phyloP scores from a whole-genome alignment of 169 alveolate species.

The Besnoitia besnoiti region DNA sequence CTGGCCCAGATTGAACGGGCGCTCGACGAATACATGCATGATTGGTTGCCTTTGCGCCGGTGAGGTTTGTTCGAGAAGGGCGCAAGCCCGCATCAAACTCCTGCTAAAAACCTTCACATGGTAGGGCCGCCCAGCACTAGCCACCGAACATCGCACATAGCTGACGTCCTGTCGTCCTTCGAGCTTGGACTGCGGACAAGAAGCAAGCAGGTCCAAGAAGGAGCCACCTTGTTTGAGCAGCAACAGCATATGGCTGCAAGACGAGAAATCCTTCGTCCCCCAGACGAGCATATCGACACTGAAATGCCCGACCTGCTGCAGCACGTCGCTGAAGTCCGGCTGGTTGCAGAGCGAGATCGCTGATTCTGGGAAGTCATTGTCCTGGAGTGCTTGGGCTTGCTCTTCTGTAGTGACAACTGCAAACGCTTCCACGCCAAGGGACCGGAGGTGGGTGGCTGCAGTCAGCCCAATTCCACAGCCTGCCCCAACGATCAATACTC shows the following conservation, averaged over 20 bases:
- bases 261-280: not conserved
- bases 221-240: slow-evolving; percentile 29
- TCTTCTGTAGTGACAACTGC: slow-evolving; percentile 1
- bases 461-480: slow-evolving; percentile 49
- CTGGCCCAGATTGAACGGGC: not conserved
- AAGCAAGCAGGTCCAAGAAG: not conserved
- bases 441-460: slow-evolving; percentile 54
- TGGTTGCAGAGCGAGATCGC: not conserved
- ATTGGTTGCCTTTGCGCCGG: not conserved
- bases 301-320: not conserved
- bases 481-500: slow-evolving; percentile 38
- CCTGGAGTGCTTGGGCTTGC: slow-evolving; percentile 17
- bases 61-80: not conserved
- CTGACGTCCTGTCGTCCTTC: not conserved
- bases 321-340: not conserved
- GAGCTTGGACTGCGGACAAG: not conserved
- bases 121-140: not conserved
- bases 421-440: not conserved
- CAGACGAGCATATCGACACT: not conserved
- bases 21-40: not conserved
- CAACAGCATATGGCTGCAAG: not conserved
- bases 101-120: not conserved
- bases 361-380: not conserved
- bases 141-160: not conserved
- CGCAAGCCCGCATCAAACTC: not conserved